A percentile compares a stretch with the other conserved stretches of the same genome.
These are phyloP conservation scores for Cicer pinnatifidum DNA, from an alignment of 306 rosid genomes.

Conservation along the genomic window DNA sequence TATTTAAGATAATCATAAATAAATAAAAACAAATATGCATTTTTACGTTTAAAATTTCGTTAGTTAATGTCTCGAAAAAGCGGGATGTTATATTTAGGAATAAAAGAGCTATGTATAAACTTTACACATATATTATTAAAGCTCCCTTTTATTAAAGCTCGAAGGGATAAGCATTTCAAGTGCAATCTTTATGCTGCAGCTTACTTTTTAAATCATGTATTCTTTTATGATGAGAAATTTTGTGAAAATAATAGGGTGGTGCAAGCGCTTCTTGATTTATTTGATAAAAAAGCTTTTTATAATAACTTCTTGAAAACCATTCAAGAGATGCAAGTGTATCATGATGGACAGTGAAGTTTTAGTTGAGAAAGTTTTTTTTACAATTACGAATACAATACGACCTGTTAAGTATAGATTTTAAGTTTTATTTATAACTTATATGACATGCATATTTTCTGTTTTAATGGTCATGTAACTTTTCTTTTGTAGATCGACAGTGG, in stretches of 20 bases:
- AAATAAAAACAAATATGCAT: too few species aligned
- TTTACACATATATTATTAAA: background rate
- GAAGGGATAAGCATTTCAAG: background rate
- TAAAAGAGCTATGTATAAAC: background rate
- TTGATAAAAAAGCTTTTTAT: background rate
- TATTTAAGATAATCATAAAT: too few species aligned
- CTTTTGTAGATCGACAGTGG: too few species aligned
- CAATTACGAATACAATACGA: too few species aligned
- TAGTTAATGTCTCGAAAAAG: too few species aligned
- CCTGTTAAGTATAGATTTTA: too few species aligned
- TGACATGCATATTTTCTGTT: too few species aligned
- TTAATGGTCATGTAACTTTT: too few species aligned
- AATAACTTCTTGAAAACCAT: background rate
- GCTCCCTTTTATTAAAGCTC: background rate
- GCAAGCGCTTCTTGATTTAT: background rate
- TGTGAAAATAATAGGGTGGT: background rate
- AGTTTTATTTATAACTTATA: too few species aligned
- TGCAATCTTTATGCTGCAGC: background rate
- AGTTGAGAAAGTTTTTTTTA: too few species aligned
- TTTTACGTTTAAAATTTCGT: too few species aligned
- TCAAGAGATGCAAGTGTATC: background rate
- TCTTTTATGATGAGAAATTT: background rate
- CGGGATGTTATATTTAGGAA: background rate
- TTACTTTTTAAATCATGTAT: background rate
- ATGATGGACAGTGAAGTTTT: too few species aligned